A percentile compares a stretch with the other conserved stretches of the same genome.
These are phyloP conservation scores for Kluyveromyces wickerhamii DNA, from an alignment of 805 yeast genomes.

Conservation along the genomic window DNA sequence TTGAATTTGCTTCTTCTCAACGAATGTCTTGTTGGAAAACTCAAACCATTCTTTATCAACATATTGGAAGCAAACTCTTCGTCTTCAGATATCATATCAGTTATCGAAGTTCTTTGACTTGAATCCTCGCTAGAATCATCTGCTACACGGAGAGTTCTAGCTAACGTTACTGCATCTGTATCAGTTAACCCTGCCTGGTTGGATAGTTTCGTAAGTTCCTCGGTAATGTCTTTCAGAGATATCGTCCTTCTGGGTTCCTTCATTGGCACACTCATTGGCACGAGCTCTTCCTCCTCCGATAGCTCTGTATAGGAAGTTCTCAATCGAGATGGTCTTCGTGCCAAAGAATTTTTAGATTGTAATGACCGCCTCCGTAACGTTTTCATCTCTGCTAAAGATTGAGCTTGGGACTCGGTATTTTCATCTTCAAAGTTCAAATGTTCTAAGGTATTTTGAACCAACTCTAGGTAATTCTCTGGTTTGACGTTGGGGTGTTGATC, in stretches of 20 bases:
- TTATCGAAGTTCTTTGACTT: constrained; percentile 1
- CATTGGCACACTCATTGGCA: constrained; percentile 10
- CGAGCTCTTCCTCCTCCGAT: constrained; percentile 26
- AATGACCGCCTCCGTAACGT: constrained; percentile 1
- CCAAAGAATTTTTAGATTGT: constrained; percentile 17
- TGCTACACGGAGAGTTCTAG: constrained; percentile 67
- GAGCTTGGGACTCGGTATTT: constrained; percentile 7
- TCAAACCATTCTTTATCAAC: constrained; percentile 22
- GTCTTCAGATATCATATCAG: constrained; percentile 8
- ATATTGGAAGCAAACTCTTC: constrained; percentile 26
- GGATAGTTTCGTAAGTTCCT: constrained; percentile 65
- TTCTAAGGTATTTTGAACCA: constrained; percentile 43
- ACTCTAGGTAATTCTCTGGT: constrained; percentile 73
- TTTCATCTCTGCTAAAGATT: constrained; percentile 10
- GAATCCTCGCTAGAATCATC: constrained; percentile 41
- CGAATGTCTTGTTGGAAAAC: constrained; percentile 29
- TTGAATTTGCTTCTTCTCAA: constrained; percentile 43
- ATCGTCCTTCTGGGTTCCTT: constrained; percentile 29
- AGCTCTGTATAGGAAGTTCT: constrained; percentile 28
- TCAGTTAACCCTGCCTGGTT: constrained; percentile 72
- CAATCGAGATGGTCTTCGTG: constrained; percentile 29
- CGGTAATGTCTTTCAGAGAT: constrained; percentile 62
- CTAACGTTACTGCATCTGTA: constrained; percentile 75
- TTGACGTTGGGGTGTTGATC: constrained; percentile 89
- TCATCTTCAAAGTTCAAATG: constrained; percentile 21